A percentile compares a stretch with the other conserved stretches of the same genome.
These are phyloP conservation scores for Pythium coloratum DNA, from an alignment of 352 stramenopile species.

Conservation along the genomic window DNA sequence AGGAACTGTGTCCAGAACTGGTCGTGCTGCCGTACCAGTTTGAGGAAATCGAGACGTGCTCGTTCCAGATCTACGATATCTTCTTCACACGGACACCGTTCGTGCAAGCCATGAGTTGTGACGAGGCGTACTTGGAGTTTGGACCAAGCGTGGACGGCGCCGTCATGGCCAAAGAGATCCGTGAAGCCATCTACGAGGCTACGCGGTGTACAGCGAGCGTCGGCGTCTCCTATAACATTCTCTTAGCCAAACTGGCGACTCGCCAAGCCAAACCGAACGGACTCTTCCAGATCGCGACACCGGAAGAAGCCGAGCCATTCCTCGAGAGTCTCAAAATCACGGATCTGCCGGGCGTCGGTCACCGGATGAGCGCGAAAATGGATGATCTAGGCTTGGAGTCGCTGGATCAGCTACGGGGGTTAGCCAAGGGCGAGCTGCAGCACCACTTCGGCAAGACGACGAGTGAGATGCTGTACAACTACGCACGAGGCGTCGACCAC, in stretches of 20 bases:
- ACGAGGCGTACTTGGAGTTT: conserved; percentile 95
- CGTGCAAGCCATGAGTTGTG: conserved; percentile 95
- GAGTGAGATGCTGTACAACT: conserved; percentile 73
- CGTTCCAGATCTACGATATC: conserved; percentile 92
- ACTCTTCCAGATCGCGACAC: conserved; percentile 58
- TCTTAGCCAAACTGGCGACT: conserved; percentile 93
- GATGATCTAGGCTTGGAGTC: conserved; percentile 62
- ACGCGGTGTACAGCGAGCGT: conserved; percentile 93
- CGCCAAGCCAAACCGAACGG: conserved; percentile 93
- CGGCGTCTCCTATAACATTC: conserved; percentile 92
- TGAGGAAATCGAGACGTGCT: conserved; percentile 87
- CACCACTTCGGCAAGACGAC: conserved; percentile 66
- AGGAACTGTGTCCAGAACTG: conserved; percentile 89
- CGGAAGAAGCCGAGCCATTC: conserved; percentile 54
- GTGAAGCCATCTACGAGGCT: conserved; percentile 61
- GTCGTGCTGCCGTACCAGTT: conserved; percentile 96
- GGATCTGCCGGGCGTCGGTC: conserved; percentile 84
- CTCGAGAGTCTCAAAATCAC: conserved; percentile 61
- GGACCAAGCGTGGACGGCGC: conserved; percentile 54
- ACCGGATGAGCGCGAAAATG: conserved; percentile 64
- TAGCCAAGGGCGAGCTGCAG: conserved; percentile 57
- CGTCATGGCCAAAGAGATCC: conserved; percentile 67
- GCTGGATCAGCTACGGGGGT: conserved; percentile 56
- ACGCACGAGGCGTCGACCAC: conserved; percentile 74
- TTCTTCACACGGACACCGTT: conserved; percentile 85